phyloP scores from a whole-genome alignment of 176 grass and related monocot species.

The Zea mays region DNA sequence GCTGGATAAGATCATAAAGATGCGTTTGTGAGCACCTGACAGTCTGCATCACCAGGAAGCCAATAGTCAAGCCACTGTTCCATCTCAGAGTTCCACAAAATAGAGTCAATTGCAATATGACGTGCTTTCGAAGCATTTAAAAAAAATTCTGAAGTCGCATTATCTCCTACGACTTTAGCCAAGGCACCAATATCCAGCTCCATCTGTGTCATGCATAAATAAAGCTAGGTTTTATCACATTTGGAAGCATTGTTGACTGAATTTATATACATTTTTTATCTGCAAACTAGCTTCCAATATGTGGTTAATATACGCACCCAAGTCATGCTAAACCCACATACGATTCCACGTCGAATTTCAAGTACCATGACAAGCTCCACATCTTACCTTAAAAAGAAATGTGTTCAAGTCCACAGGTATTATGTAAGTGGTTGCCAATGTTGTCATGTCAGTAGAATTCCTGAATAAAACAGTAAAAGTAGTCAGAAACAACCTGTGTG shows the following conservation, averaged over 20 bases:
- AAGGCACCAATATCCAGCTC: constrained; percentile 71
- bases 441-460: constrained; percentile 79
- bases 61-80: constrained; percentile 88
- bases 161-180: constrained; percentile 62
- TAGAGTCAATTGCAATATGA: constrained; percentile 56
- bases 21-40: constrained; percentile 47
- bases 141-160: constrained; percentile 54
- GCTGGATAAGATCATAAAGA: not conserved
- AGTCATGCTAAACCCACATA: constrained; percentile 4
- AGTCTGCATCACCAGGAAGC: constrained; percentile 50
- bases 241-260: constrained; percentile 10
- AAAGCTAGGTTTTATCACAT: not conserved
- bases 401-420: constrained; percentile 90
- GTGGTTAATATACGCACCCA: not conserved
- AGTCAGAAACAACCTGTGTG: not conserved
- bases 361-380: constrained; percentile 14
- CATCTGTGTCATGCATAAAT: constrained; percentile 54
- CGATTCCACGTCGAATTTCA: not conserved
- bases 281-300: constrained; percentile 10
- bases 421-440: constrained; percentile 61
- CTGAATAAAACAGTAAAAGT: constrained; percentile 47
- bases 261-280: not conserved
- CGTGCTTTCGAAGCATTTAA: constrained; percentile 53
- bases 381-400: constrained; percentile 82
- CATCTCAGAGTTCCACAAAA: constrained; percentile 86